phyloP scores from a whole-genome alignment of 371 early-diverging fungal genomes.

The Mortierella sp. region DNA sequence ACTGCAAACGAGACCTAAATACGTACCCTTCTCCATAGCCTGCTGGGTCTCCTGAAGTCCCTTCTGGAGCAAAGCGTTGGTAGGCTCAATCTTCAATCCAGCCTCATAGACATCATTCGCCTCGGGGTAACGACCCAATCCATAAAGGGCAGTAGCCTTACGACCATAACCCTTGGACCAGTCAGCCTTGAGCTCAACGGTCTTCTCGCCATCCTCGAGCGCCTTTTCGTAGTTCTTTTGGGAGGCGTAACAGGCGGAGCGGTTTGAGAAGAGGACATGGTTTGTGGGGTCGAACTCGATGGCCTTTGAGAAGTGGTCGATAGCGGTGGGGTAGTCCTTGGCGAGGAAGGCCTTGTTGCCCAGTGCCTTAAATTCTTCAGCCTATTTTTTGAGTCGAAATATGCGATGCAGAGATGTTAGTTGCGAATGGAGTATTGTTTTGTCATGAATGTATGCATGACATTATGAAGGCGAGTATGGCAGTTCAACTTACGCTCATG shows the following conservation, averaged over 20 bases:
- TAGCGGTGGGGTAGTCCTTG: conserved; percentile 85
- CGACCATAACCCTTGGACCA: conserved; percentile 94
- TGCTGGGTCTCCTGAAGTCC: conserved; percentile 79
- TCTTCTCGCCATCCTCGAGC: conserved; percentile 86
- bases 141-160: conserved; percentile 88
- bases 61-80: conserved; percentile 78
- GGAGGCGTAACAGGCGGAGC: conserved; percentile 87
- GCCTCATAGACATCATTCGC: conserved; percentile 81
- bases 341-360: conserved; percentile 91
- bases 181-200: conserved; percentile 80
- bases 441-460: background rate
- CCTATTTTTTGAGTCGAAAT: conserved; percentile 47
- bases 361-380: conserved; percentile 83
- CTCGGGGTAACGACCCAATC: conserved; percentile 74
- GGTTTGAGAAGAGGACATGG: conserved; percentile 93
- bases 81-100: conserved; percentile 85
- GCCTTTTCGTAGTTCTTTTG: conserved; percentile 82
- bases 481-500: conserved; percentile 39
- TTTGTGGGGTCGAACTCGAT: conserved; percentile 85
- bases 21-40: conserved; percentile 59
- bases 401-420: background rate
- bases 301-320: conserved; percentile 82
- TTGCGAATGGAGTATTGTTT: background rate
- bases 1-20: conserved; percentile 4
- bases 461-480: background rate